Evolutionary conservation across 2,329 filamentous ascomycete genomes (phyloP).

Genomic region (Fusarium sp.): DNA sequence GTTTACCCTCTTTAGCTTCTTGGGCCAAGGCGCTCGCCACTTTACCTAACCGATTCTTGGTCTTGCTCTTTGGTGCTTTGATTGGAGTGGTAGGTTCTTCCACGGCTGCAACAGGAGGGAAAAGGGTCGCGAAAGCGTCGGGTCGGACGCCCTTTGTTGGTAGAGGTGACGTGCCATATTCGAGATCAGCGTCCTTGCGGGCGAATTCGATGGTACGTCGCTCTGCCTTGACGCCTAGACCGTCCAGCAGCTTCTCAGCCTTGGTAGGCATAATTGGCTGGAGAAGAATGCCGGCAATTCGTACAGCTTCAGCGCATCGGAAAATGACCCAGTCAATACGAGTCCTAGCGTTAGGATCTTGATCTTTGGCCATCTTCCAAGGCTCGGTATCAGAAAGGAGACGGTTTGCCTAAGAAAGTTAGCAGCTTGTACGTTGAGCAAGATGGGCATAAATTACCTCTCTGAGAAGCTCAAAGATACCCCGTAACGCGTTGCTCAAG

Average conservation of each 20-base stretch:
- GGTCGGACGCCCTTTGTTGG: conserved; percentile 10
- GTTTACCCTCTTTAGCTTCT: conserved; percentile 41
- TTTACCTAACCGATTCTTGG: conserved; percentile 47
- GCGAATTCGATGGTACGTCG: conserved; percentile 74
- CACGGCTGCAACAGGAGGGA: conserved; percentile 59
- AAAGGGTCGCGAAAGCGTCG: conserved; percentile 59
- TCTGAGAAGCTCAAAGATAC: conserved; percentile 71
- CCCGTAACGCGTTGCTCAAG: conserved; percentile 72
- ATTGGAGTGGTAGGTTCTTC: conserved; percentile 38
- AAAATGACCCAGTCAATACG: conserved; percentile 73
- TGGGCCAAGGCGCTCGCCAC: conserved; percentile 46
- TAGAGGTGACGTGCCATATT: conserved; percentile 69
- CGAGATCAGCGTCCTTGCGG: conserved; percentile 70
- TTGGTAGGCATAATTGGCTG: conserved; percentile 93
- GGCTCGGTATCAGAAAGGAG: conserved; percentile 71
- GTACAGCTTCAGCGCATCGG: conserved; percentile 78
- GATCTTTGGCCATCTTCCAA: conserved; percentile 69
- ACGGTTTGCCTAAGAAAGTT: conserved; percentile 52
- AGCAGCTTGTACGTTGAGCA: conserved; percentile 15
- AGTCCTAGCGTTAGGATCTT: conserved; percentile 49
- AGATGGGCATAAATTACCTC: conserved; percentile 57
- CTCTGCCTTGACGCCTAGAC: conserved; percentile 75
- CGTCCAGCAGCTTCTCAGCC: conserved; percentile 77
- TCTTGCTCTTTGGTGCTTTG: not conserved
- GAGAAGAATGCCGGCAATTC: conserved; percentile 84